phyloP scores from a whole-genome alignment of 225 moss, liverwort and hornwort genomes.

The Antitrichia curtipendula region DNA sequence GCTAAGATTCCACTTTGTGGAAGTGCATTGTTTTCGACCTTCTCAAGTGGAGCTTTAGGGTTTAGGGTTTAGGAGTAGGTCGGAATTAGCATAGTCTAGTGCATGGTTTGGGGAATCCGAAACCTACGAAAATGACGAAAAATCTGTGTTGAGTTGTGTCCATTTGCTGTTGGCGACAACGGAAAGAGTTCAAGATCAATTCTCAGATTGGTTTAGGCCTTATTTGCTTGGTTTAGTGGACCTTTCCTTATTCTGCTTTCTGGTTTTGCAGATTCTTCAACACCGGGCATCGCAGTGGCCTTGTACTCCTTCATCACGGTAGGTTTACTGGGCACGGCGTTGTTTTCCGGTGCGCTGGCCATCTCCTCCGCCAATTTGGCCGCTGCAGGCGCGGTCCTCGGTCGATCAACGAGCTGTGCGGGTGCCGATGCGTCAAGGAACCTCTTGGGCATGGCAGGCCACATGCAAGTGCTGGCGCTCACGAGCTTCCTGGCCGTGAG shows the following conservation, averaged over 20 bases:
- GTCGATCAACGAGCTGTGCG: conserved; percentile 29
- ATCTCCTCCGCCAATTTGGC: conserved; percentile 70
- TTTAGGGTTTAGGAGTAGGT: neutral
- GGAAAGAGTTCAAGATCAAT: neutral
- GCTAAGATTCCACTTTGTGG: neutral
- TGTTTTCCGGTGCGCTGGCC: conserved; percentile 84
- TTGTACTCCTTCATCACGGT: conserved; percentile 85
- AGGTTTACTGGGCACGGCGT: conserved; percentile 64
- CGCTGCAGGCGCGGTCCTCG: conserved; percentile 55
- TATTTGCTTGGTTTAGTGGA: neutral
- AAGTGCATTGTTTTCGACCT: neutral
- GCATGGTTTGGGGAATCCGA: neutral
- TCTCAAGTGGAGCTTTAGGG: neutral
- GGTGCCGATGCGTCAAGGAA: conserved; percentile 80
- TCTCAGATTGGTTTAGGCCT: neutral
- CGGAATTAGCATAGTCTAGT: neutral
- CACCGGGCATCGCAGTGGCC: conserved; percentile 57
- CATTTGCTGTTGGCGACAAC: neutral
- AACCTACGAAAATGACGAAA: neutral
- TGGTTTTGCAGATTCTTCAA: conserved; percentile 32
- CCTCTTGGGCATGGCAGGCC: conserved; percentile 84
- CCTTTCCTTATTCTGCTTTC: neutral
- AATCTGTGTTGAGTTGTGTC: neutral
- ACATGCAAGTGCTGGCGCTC: conserved; percentile 84
- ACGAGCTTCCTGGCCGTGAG: conserved; percentile 72